Evolutionary conservation across 805 yeast species (phyloP), one percentile per base, ranked within the genome.

Genomic region (Metschnikowia kunwiensis): DNA sequence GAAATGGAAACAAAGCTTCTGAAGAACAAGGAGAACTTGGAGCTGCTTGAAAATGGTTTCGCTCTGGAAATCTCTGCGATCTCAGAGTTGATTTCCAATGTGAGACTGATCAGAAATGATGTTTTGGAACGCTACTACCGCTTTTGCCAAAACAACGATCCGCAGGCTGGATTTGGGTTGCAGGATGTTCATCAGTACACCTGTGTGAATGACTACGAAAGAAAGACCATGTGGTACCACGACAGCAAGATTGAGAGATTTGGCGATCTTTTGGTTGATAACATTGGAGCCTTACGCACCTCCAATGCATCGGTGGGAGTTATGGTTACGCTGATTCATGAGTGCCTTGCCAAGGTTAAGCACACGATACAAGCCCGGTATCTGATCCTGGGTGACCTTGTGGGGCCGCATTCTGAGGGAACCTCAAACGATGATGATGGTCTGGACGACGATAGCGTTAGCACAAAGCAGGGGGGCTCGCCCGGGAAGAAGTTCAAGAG

Each of bases 161-260:
- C 21, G 1, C 15, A 16, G 13, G 14, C 7, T 13, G n/a, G 17
- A 11, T 17, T 27, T 12, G 26, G 27, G 8, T 16, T 23, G 4
- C 19, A 9, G 5, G 32, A 27, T n/a, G 13, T 27, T 8, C 30
- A 27, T 16, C 11, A 25, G 18, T 35, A 28, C 29, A 40, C 32
- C 7, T 25, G 25, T 21, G 38, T 34, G 13, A 25, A 32, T 5
- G 32, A 31, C 8, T 40, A 28, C 27, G 30, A 36, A 30, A 8
- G 17, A 15, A 18, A 15, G 15, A 29, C 33, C 3, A 3, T 16
- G 10, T 34, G 32, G 29, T 20, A 28, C 20, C 20, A 11, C 21
- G n/a, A 13, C 11, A 24, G 23, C 5, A 30, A 34, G 13, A 7
- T 24, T 11, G 33, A 28, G 10, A 27, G 19, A 9, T 9, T 34